These are phyloP conservation scores for Aureobasidium leucospermi DNA, from an alignment of 2,329 filamentous ascomycete genomes.

Conservation along the genomic window DNA sequence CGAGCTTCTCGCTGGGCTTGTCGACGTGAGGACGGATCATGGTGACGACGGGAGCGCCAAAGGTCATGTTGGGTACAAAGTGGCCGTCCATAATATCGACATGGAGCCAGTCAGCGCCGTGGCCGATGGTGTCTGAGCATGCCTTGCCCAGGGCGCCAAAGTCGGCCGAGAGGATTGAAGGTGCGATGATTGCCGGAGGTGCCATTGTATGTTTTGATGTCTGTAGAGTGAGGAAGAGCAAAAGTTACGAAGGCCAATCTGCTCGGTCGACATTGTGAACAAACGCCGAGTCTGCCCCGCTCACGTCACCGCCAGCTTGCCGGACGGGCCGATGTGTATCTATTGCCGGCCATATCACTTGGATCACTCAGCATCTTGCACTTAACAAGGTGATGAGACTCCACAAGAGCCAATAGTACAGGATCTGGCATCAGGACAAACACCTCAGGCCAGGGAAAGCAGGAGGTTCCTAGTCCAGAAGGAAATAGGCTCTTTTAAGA, in stretches of 20 bases:
- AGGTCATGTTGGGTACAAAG: conserved; percentile 97
- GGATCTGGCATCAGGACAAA: too few relatives aligned
- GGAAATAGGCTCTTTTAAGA: too few relatives aligned
- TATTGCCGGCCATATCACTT: not conserved
- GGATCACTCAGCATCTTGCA: too few relatives aligned
- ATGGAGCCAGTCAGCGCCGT: conserved; percentile 88
- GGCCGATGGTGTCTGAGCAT: conserved; percentile 76
- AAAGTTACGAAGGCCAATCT: not conserved
- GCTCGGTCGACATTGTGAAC: not conserved
- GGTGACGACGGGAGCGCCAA: conserved; percentile 88
- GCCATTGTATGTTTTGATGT: conserved; percentile 55
- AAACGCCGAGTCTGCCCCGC: not conserved
- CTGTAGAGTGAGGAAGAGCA: not conserved
- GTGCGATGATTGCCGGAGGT: conserved; percentile 87
- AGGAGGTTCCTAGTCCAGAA: too few relatives aligned
- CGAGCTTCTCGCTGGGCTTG: conserved; percentile 59
- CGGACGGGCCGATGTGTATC: not conserved
- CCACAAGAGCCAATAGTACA: too few relatives aligned
- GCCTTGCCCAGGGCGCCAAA: conserved; percentile 82
- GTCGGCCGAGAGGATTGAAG: conserved; percentile 96
- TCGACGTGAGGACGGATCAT: conserved; percentile 86
- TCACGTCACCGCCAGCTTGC: not conserved
- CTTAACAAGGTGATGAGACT: too few relatives aligned
- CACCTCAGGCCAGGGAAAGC: too few relatives aligned
- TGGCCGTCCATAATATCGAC: conserved; percentile 99